A percentile compares a stretch with the other conserved stretches of the same genome.
phyloP scores from a whole-genome alignment of 768 basidiomycete genomes.

The Lactifluus rugatus region DNA sequence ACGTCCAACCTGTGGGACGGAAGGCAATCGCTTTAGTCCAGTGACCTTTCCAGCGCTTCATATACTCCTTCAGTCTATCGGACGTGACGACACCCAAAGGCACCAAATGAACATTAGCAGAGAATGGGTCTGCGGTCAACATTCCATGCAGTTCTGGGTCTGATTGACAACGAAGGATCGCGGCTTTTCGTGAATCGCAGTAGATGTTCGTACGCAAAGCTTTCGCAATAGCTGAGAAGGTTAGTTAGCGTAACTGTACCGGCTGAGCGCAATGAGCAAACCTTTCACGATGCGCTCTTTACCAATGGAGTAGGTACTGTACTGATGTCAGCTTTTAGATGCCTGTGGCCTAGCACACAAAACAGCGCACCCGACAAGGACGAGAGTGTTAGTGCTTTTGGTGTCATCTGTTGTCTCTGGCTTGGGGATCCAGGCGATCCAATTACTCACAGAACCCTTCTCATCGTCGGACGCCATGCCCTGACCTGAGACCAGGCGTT shows the following conservation, averaged over 20 bases:
- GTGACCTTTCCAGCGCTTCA: conserved; percentile 59
- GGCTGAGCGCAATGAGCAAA: conserved; percentile 22
- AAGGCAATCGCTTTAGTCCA: conserved; percentile 74
- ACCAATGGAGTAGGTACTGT: conserved; percentile 90
- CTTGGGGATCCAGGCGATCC: conserved; percentile 32
- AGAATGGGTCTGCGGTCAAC: conserved; percentile 64
- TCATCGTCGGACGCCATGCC: conserved; percentile 23
- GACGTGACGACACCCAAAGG: conserved; percentile 66
- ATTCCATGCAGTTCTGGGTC: conserved; percentile 76
- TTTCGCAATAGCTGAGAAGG: conserved; percentile 62
- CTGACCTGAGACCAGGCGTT: conserved; percentile 39
- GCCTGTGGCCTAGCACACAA: background rate
- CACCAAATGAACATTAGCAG: conserved; percentile 77
- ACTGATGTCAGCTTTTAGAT: background rate
- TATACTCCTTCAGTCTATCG: conserved; percentile 69
- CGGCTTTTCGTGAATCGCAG: conserved; percentile 77
- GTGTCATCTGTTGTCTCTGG: conserved; percentile 30
- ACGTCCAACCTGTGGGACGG: conserved; percentile 96
- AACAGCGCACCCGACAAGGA: conserved; percentile 60
- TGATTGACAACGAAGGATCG: conserved; percentile 72
- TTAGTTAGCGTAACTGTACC: background rate
- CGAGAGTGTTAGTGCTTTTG: conserved; percentile 36
- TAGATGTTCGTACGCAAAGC: conserved; percentile 77
- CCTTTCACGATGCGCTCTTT: conserved; percentile 98
- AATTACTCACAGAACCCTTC: conserved; percentile 38